These are phyloP conservation scores for Yamadazyma olivae DNA, from an alignment of 805 yeast genomes.

Conservation along the genomic window DNA sequence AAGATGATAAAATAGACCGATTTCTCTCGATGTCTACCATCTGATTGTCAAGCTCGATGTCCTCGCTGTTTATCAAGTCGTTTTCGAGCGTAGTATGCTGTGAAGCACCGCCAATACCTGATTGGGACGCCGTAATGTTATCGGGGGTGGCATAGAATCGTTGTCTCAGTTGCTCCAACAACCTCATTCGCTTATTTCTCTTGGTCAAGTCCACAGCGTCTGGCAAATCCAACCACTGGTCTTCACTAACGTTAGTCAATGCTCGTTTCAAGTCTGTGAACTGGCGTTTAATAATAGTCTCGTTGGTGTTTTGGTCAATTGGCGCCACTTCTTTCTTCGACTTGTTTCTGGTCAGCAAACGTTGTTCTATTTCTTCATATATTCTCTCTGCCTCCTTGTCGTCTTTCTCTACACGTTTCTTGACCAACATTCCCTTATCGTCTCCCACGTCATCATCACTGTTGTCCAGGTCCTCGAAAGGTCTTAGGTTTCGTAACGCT, in stretches of 20 bases:
- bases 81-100: constrained; percentile 5
- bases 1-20: constrained; percentile 59
- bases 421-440: constrained; percentile 27
- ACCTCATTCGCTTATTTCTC: constrained; percentile 68
- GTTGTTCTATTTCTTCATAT: constrained; percentile 64
- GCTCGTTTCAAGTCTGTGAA: constrained; percentile 69
- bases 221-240: constrained; percentile 80
- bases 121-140: constrained; percentile 39
- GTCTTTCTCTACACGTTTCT: constrained; percentile 38
- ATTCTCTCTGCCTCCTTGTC: constrained; percentile 78
- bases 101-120: constrained; percentile 26
- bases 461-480: constrained; percentile 23
- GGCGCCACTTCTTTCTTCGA: constrained; percentile 5
- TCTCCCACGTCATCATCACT: constrained; percentile 26
- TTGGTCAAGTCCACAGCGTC: constrained; percentile 87
- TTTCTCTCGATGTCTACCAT: constrained; percentile 60
- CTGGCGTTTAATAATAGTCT: constrained; percentile 36
- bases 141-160: constrained; percentile 86
- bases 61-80: constrained; percentile 1
- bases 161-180: constrained; percentile 57
- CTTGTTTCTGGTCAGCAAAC: constrained; percentile 32
- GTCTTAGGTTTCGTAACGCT: constrained; percentile 11
- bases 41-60: constrained; percentile 18
- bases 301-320: constrained; percentile 12
- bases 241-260: constrained; percentile 54